Conservation (phyloP, 306 rosid species). For the Trifolium pratense region DNA sequence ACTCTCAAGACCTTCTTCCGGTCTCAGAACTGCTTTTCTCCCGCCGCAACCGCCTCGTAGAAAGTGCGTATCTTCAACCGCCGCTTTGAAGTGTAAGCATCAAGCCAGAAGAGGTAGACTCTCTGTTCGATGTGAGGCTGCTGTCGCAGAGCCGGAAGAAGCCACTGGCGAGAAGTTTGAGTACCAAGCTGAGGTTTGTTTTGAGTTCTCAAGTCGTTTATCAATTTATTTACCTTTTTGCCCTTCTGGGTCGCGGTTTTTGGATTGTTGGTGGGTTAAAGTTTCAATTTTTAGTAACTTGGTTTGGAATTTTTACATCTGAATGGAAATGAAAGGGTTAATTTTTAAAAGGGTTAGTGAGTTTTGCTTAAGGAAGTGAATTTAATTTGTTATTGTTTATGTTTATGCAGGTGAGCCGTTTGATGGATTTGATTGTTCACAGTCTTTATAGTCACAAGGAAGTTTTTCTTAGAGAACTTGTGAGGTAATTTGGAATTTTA, state of each 20-base stretch:
- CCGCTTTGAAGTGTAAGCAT: constrained; percentile 57
- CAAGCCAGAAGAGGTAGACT: constrained; percentile 39
- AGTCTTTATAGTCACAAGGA: constrained; percentile 94
- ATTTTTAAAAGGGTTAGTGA: not conserved
- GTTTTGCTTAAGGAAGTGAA: constrained; percentile 16
- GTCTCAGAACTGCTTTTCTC: constrained; percentile 57
- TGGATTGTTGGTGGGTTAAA: not conserved
- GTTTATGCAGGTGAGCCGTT: constrained; percentile 74
- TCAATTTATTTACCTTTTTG: not conserved
- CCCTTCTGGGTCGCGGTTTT: not conserved
- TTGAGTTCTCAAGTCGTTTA: not conserved
- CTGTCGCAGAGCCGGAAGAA: constrained; percentile 79
- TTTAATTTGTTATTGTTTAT: not conserved
- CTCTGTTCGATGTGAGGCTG: constrained; percentile 76
- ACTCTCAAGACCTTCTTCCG: constrained; percentile 41
- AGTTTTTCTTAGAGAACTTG: constrained; percentile 91
- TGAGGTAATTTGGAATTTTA: constrained; percentile 58
- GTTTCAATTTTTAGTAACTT: constrained; percentile 5
- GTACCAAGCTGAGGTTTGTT: constrained; percentile 95
- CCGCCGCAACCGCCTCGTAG: constrained; percentile 57
- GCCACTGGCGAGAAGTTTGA: constrained; percentile 86
- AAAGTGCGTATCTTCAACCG: constrained; percentile 42
- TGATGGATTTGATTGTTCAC: constrained; percentile 92
- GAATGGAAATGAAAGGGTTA: not conserved
- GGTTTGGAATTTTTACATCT: not conserved